Percentiles rank a stretch among this genome's conserved stretches.
Evolutionary conservation across 192 early-diverging fungal genomes (phyloP).

Genomic region (Backusella luteola): DNA sequence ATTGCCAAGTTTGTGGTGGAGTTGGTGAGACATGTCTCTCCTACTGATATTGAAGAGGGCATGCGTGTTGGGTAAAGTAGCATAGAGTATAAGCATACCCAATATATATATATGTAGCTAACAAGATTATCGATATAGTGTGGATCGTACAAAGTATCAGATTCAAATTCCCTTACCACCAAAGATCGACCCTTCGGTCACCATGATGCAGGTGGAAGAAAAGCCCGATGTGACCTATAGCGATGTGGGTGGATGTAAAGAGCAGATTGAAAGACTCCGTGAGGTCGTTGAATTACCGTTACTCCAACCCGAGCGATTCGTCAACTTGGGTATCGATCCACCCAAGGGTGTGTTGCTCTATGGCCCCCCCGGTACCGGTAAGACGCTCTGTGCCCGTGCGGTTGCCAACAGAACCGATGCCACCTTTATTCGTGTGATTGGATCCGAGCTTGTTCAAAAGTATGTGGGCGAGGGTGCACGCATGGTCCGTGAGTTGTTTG

Average conservation of each 20-base stretch:
- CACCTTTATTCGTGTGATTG: conserved; percentile 99
- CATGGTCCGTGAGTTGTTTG: conserved; percentile 99
- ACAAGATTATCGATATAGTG: conserved; percentile 45
- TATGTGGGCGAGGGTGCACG: conserved; percentile 99
- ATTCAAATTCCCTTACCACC: conserved; percentile 99
- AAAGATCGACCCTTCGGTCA: conserved; percentile 96
- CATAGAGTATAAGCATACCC: not conserved
- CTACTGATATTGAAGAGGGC: conserved; percentile 99
- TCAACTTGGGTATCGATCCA: conserved; percentile 98
- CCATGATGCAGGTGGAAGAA: conserved; percentile 99
- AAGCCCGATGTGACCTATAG: conserved; percentile 99
- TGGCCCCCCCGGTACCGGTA: conserved; percentile 95
- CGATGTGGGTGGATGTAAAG: conserved; percentile 99
- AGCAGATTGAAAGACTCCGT: conserved; percentile 98
- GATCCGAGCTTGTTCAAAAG: conserved; percentile 98
- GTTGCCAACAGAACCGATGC: conserved; percentile 99
- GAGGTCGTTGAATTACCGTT: conserved; percentile 99
- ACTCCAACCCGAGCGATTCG: conserved; percentile 89
- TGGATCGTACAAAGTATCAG: conserved; percentile 98
- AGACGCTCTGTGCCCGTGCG: conserved; percentile 96
- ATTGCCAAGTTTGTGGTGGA: conserved; percentile 99
- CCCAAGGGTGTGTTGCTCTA: conserved; percentile 99
- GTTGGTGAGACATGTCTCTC: conserved; percentile 92
- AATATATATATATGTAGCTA: not conserved
- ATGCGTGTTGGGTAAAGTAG: conserved; percentile 89